Evolutionary conservation across 495 filamentous ascomycete species (phyloP), one percentile per base, ranked within the genome.

Genomic region (Pseudevernia furfuracea): DNA sequence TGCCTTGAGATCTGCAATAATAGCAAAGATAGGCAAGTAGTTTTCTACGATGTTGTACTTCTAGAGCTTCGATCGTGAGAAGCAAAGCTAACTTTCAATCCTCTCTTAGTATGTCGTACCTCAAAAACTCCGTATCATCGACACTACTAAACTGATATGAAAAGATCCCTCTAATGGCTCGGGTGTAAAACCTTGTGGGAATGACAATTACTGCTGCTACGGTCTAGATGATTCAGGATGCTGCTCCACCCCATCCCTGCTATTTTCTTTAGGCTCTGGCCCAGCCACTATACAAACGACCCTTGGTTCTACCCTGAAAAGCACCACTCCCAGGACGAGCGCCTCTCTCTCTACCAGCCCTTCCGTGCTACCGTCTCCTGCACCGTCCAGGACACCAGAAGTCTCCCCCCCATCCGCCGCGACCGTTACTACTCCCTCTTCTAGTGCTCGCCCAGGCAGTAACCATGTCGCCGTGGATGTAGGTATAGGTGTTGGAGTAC

Each of bases 1-100:
- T 61, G 59, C 34, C 39, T 23, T 32, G 34, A n/a, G 7, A 28
- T 61, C 11, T 61, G 59, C 17, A 61, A 61, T 21, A 61, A 61
- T 34, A 21, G 49, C 11, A 38, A 1, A 2, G 9, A 14, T 14
- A 44, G 59, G 39, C 23, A 49, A 44, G 25, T n/a, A 8, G 11
- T 12, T 36, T 23, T 5, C 7, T 39, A 5, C 32, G 15, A n/a
- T n/a, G n/a, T 12, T 37, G 56, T 37, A 58, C 56, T 58, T 38
- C 21, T 38, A 15, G 17, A 58, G 36, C 15, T 14, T 41, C 6
- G 15, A 41, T 14, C 39, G 9, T 41, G 14, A 41, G 14, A 17
- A 41, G 39, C 11, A 17, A 41, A 2, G 15, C 39, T 41, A 41
- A 41, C 12, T 15, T 15, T 12, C 3, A 12, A 41, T 10, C 39